Base-by-base conservation (phyloP, 75 land plant species). In the Selaginella moellendorffii region DNA sequence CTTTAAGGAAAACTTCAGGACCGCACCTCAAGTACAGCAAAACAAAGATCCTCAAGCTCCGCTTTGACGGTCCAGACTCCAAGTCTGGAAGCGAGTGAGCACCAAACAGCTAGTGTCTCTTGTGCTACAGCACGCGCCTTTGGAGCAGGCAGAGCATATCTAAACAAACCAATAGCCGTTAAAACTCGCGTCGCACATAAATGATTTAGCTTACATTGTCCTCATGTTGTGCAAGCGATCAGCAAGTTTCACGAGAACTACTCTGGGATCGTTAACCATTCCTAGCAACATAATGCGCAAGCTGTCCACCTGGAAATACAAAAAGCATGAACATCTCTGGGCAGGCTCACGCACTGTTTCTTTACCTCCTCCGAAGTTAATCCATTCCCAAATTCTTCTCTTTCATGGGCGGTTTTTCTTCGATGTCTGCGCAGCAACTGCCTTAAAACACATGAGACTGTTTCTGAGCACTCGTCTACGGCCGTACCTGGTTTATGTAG, bases 161-260 rank as follows among this genome's bases (percentile, higher is more conserved):
- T 87, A 36, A 36, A n/a, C n/a, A n/a, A n/a, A n/a, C n/a, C n/a
- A n/a, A n/a, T n/a, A n/a, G n/a, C n/a, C n/a, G n/a, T n/a, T n/a
- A n/a, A n/a, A n/a, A n/a, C 46, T 5, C 46, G 46, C 5, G 5
- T 5, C 10, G 14, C 14, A 36, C 10, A 66, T 9, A 56, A 54
- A 67, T n/a, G 28, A 54, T 20, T 51, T 29, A 0, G 52, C 21
- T 27, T 82, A 87, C 87, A 85, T 84, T 60, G 92, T 84, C 80
- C 97, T 78, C 97, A 91, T 84, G 67, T 91, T 91, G 70, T 91
- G 97, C 58, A 91, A 74, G 65, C 97, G 85, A 72, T 91, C 97
- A 17, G 97, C 97, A 58, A 91, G 84, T 78, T 91, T 91, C 70
- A 91, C 87, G 29, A 91, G 93, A 14, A 91, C 95, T 22, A 91